phyloP scores from a whole-genome alignment of 257 asterid species.

The Jacaranda copaia region DNA sequence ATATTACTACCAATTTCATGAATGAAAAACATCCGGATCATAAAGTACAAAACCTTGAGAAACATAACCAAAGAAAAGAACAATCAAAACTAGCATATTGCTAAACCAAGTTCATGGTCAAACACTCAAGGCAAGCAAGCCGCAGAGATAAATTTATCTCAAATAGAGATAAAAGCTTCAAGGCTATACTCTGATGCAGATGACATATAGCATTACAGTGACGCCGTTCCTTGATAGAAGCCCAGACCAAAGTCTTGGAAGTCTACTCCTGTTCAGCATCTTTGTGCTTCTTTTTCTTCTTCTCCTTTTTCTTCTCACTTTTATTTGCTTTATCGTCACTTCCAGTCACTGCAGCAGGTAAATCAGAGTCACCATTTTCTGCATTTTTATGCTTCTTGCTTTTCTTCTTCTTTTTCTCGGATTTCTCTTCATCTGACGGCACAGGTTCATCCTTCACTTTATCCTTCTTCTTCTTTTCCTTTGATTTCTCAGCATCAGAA shows the following conservation, averaged over 20 bases:
- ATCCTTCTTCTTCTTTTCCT: slow-evolving; percentile 47
- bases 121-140: slow-evolving; percentile 13
- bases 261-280: slow-evolving; percentile 62
- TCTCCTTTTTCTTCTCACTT: slow-evolving; percentile 71
- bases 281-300: slow-evolving; percentile 75
- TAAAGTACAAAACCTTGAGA: slow-evolving; percentile 36
- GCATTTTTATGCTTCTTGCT: slow-evolving; percentile 53
- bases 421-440: slow-evolving; percentile 61
- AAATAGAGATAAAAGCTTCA: slow-evolving; percentile 25
- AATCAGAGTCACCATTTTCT: slow-evolving; percentile 52
- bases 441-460: slow-evolving; percentile 45
- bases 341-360: slow-evolving; percentile 34
- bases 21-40: slow-evolving; percentile 29
- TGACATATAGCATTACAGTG: slow-evolving; percentile 39
- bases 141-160: slow-evolving; percentile 2
- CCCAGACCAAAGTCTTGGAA: background rate
- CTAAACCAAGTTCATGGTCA: slow-evolving; percentile 30
- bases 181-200: slow-evolving; percentile 39
- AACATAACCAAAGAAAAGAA: background rate
- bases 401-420: slow-evolving; percentile 78
- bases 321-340: slow-evolving; percentile 47
- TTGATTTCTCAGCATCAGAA: slow-evolving; percentile 47
- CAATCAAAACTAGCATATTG: slow-evolving; percentile 34
- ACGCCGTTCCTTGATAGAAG: slow-evolving; percentile 19
- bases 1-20: slow-evolving; percentile 25